Conservation (phyloP, 2,329 filamentous ascomycete species). For the Alternaria conjuncta region DNA sequence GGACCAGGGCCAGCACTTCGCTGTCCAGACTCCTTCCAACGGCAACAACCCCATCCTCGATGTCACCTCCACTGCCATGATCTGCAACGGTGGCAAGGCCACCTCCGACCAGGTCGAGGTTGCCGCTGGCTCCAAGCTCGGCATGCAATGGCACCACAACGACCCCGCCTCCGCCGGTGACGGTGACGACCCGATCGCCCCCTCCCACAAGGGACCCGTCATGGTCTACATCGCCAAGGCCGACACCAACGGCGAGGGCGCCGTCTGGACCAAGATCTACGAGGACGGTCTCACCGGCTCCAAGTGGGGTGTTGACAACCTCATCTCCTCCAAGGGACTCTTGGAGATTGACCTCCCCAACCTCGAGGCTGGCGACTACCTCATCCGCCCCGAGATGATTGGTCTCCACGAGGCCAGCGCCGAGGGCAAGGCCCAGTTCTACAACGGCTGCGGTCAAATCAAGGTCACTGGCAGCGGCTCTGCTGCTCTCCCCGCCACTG, state of each 20-base stretch:
- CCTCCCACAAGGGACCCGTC: slow-evolving; percentile 60
- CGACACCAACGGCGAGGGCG: slow-evolving; percentile 52
- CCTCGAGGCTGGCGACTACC: slow-evolving; percentile 49
- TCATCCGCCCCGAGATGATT: slow-evolving; percentile 53
- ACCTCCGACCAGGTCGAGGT: slow-evolving; percentile 53
- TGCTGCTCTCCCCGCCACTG: slow-evolving; percentile 35
- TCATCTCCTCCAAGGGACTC: slow-evolving; percentile 50
- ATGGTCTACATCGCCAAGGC: slow-evolving; percentile 59
- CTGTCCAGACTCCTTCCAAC: slow-evolving; percentile 54
- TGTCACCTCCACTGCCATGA: slow-evolving; percentile 44
- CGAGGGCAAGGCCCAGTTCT: slow-evolving; percentile 50
- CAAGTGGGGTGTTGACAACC: slow-evolving; percentile 49
- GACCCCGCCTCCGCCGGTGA: slow-evolving; percentile 30
- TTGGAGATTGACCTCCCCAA: slow-evolving; percentile 49
- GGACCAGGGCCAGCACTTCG: slow-evolving; percentile 44
- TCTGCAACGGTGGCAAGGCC: slow-evolving; percentile 44
- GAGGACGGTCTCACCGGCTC: slow-evolving; percentile 44
- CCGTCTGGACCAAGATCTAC: slow-evolving; percentile 58
- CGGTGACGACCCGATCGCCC: slow-evolving; percentile 60
- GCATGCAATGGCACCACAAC: slow-evolving; percentile 60
- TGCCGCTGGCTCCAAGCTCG: slow-evolving; percentile 55
- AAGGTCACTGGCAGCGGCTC: slow-evolving; percentile 43
- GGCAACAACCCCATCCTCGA: slow-evolving; percentile 48
- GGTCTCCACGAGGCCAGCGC: slow-evolving; percentile 49
- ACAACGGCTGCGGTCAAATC: slow-evolving; percentile 53